Percentiles rank a stretch among this genome's conserved stretches.
Evolutionary conservation across 805 yeast species (phyloP).

Genomic region (Metschnikowia reukaufii): DNA sequence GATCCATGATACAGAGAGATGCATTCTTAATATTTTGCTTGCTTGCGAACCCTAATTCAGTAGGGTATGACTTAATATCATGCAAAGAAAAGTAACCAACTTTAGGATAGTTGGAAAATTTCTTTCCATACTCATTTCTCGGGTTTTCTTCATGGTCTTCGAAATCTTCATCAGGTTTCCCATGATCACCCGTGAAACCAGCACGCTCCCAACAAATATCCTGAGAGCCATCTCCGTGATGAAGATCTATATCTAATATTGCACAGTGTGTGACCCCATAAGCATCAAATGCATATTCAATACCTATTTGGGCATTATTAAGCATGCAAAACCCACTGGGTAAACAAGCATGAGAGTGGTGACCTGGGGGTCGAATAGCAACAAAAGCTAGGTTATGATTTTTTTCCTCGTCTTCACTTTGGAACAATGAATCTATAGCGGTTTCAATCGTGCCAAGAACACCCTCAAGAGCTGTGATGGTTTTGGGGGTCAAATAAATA

Average conservation of each 20-base stretch:
- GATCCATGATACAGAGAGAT: constrained; percentile 74
- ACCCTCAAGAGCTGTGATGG: constrained; percentile 72
- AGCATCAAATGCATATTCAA: constrained; percentile 66
- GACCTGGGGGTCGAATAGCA: constrained; percentile 81
- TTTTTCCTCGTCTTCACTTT: constrained; percentile 18
- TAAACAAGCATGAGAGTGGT: constrained; percentile 78
- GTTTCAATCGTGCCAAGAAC: constrained; percentile 74
- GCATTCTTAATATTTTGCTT: constrained; percentile 72
- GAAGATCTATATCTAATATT: constrained; percentile 78
- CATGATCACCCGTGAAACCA: constrained; percentile 51
- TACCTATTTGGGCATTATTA: constrained; percentile 78
- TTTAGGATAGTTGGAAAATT: constrained; percentile 49
- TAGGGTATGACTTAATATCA: constrained; percentile 83
- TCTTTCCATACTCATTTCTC: constrained; percentile 49
- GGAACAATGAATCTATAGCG: constrained; percentile 54
- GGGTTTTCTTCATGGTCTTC: constrained; percentile 31
- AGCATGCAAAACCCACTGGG: constrained; percentile 84
- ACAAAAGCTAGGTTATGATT: constrained; percentile 55
- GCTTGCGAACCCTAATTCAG: constrained; percentile 75
- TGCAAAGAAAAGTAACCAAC: constrained; percentile 84
- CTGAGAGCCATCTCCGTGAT: constrained; percentile 89
- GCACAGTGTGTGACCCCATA: constrained; percentile 77
- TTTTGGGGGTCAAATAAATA: constrained; percentile 65
- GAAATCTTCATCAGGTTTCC: constrained; percentile 49
- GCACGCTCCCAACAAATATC: constrained; percentile 83